These are phyloP conservation scores for Ceratobasidium sp. DNA, from an alignment of 1,284 basidiomycete genomes.

Conservation along the genomic window DNA sequence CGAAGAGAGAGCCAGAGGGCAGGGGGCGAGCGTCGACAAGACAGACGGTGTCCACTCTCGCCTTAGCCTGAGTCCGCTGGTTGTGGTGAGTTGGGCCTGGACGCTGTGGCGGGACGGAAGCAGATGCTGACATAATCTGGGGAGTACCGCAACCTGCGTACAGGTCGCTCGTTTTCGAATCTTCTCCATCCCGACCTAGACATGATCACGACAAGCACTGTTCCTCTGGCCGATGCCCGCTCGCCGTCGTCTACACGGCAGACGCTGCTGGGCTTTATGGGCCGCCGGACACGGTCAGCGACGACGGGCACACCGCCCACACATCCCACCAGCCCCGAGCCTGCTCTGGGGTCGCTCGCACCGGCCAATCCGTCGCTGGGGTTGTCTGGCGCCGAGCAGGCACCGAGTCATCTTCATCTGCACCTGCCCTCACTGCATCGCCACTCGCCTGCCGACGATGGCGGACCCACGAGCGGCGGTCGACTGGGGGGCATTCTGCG, in stretches of 20 bases:
- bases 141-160: slow-evolving; percentile 20
- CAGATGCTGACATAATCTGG: slow-evolving; percentile 23
- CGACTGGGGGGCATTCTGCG: slow-evolving; percentile 27
- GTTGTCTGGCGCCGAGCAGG: slow-evolving; percentile 9
- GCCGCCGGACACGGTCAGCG: slow-evolving; percentile 35
- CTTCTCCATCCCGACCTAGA: slow-evolving; percentile 20
- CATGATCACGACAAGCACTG: slow-evolving; percentile 21
- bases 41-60: slow-evolving; percentile 47
- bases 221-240: neutral
- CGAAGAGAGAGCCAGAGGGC: slow-evolving; percentile 52
- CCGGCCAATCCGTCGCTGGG: neutral
- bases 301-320: slow-evolving; percentile 27
- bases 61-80: slow-evolving; percentile 21
- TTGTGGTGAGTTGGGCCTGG: slow-evolving; percentile 23
- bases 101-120: slow-evolving; percentile 27
- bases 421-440: slow-evolving; percentile 31
- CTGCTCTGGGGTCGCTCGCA: neutral
- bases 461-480: neutral
- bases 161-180: slow-evolving; percentile 28
- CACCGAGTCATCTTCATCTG: slow-evolving; percentile 2
- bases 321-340: neutral
- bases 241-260: slow-evolving; percentile 31
- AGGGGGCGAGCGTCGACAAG: slow-evolving; percentile 50
- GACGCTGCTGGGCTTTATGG: slow-evolving; percentile 38
- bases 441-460: slow-evolving; percentile 1